Base-by-base conservation (phyloP, 345 rosid genomes). In the Rubroshorea leprosula region DNA sequence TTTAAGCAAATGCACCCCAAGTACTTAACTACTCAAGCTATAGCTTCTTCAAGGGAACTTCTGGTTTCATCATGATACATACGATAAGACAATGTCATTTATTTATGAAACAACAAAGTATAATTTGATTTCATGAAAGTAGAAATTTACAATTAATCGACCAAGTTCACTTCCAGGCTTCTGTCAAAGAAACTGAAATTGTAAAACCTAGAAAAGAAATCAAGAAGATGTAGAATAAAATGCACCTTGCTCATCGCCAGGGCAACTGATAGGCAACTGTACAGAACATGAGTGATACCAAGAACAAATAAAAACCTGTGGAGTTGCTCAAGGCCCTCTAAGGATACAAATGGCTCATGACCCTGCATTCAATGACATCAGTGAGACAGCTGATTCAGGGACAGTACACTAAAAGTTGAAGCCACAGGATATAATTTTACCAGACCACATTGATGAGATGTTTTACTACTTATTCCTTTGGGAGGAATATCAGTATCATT, bases 191-290 rank as follows among this genome's bases (percentile, higher is more conserved):
- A 55, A 24, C 20, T 38, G 5, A 19, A 35, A 18, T 29, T 18
- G 26, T 19, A 17, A 58, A 45, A 18, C 6, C 45, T 12, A 15
- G 0, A 16, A 14, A 35, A 18, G 22, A 18, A 49, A 49, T 59
- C 20, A 57, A 62, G 53, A 67, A 58, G 6, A 27, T 58, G 45
- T 51, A 60, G 18, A 31, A 35, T 13, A 35, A 35, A 35, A 35
- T 57, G 74, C 70, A 88, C 98, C 98, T 88, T 88, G 76, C 89
- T 81, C 98, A 88, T 83, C 41, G 98, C 90, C 62, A 88, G 79
- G 69, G 79, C 98, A 62, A 92, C 95, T 25, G 95, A 84, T 68
- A 92, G 62, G 41, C 85, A 90, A 61, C 98, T 92, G 60, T 92
- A 88, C 26, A 92, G 66, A 63, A 88, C 92, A 72, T 92, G 98